Base-by-base conservation (phyloP, 2,329 filamentous ascomycete genomes). In the Penicillium olsonii region DNA sequence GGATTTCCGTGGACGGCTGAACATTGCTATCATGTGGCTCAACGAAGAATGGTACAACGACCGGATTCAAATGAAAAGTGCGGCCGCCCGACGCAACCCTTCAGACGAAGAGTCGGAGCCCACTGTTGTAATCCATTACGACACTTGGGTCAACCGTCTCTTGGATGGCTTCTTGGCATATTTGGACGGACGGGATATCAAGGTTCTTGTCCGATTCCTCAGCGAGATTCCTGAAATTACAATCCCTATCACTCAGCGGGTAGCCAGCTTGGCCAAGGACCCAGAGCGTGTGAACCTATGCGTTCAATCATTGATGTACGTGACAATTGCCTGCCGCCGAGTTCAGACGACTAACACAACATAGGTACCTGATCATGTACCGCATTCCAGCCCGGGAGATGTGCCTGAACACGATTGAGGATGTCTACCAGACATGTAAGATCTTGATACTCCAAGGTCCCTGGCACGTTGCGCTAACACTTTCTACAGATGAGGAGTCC, bases 21-120 rank as follows among this genome's bases (percentile, higher is more conserved):
- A 95, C 59, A 83, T 94, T 18, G 92, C 91, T 1, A 90, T 97
- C 43, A 86, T 87, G 7, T 99, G 94, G 94, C 79, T 99, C 14
- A 95, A 87, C 61, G 94, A 99, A 69, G 94, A 99, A 72, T 99
- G 94, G 92, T 97, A 96, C 71, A 95, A 92, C 62, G 92, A 97
- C 68, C 84, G 78, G 37, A 71, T 90, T 26, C 75, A 79, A 45
- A 66, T 74, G 37, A 74, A 72, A 51, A 60, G 67, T 42, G 68
- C 72, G 75, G 56, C 74, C 40, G 68, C 55, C 49, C 76, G 69
- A 45, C 64, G 66, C n/a, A 70, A 69, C 27, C 70, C 66, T 40
- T 67, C 68, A 10, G 75, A 79, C 34, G 78, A 79, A 7, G 77
- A 58, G 2, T 29, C 43, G 2, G 51, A 81, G 3, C 65, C 80